These are phyloP conservation scores for Termitomyces sp. DNA, from an alignment of 768 basidiomycete genomes.

Conservation along the genomic window DNA sequence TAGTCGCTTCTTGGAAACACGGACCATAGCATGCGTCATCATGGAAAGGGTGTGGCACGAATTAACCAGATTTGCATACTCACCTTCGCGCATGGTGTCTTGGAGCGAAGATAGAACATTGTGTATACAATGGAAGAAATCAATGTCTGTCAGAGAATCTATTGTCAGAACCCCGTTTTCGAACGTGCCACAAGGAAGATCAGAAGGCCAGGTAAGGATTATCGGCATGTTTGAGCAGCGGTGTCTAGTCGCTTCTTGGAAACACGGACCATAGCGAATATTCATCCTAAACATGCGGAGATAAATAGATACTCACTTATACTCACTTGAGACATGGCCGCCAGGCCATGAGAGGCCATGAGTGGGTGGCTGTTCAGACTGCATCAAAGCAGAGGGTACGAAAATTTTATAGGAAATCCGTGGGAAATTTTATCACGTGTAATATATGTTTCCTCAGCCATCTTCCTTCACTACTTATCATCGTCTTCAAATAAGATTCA, in stretches of 20 bases:
- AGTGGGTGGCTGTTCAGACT: not conserved
- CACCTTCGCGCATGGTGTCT: too few species aligned
- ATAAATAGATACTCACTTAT: not conserved
- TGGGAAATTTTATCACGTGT: conserved; percentile 6
- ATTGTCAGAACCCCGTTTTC: conserved; percentile 8
- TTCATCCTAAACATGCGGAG: conserved; percentile 53
- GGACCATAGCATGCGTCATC: conserved; percentile 76
- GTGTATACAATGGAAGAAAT: not conserved
- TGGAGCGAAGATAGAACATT: not conserved
- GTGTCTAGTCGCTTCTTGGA: conserved; percentile 88
- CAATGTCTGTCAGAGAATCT: not conserved
- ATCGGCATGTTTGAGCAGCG: conserved; percentile 73
- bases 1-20: conserved; percentile 92
- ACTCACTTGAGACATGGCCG: conserved; percentile 2
- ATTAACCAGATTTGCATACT: conserved; percentile 1
- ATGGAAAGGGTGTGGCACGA: conserved; percentile 34
- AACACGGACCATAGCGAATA: conserved; percentile 90
- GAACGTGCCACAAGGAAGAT: conserved; percentile 63
- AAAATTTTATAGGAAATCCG: conserved; percentile 10
- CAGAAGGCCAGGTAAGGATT: conserved; percentile 82
- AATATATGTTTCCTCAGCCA: too few species aligned
- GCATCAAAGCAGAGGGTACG: too few species aligned
- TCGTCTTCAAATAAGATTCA: too few species aligned
- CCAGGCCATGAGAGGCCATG: too few species aligned
- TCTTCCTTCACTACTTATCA: too few species aligned